Conservation (phyloP, 1,284 basidiomycete genomes). For the Sporisorium exsertum region DNA sequence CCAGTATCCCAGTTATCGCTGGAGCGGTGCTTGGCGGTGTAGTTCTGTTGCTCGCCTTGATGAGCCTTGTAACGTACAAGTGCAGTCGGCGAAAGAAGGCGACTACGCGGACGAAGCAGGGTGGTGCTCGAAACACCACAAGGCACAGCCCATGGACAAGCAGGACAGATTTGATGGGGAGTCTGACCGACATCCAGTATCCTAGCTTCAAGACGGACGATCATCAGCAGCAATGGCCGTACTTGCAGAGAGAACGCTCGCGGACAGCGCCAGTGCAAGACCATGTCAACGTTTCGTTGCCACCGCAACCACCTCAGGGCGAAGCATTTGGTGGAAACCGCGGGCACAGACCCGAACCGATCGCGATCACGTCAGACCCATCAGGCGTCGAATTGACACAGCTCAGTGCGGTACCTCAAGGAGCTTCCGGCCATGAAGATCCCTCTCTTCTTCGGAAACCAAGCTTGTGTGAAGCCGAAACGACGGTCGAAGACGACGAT, state of each 20-base stretch:
- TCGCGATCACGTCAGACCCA: background rate
- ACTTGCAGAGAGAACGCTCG: conserved; percentile 3
- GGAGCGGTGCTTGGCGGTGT: conserved; percentile 9
- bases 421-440: background rate
- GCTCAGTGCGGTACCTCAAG: background rate
- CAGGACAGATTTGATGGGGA: background rate
- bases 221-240: background rate
- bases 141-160: background rate
- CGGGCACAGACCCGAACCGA: background rate
- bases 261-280: background rate
- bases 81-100: conserved; percentile 11
- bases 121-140: too few relatives aligned
- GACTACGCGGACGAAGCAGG: background rate
- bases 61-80: conserved; percentile 3
- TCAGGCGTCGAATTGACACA: background rate
- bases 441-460: background rate
- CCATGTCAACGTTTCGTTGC: background rate
- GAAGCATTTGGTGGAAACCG: too few relatives aligned
- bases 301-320: background rate
- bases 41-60: conserved; percentile 7
- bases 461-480: conserved; percentile 7
- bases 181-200: background rate
- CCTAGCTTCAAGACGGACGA: background rate
- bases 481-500: conserved; percentile 19
- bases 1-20: conserved; percentile 7